Evolutionary conservation across 2,329 filamentous ascomycete genomes (phyloP).

Genomic region (Neonectria punicea): DNA sequence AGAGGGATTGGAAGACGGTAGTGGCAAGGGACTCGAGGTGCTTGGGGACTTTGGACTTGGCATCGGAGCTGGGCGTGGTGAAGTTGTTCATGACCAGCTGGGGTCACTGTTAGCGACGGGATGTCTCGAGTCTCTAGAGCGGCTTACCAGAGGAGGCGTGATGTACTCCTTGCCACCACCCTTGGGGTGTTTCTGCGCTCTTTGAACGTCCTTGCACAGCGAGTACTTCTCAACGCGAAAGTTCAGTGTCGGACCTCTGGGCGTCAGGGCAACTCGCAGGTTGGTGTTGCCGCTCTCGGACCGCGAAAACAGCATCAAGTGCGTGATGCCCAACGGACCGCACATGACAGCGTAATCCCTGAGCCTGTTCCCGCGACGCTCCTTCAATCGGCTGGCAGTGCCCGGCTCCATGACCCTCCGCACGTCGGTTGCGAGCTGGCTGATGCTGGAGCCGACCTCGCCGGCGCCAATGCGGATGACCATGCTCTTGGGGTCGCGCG

Average conservation of each 20-base stretch:
- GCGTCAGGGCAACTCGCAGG: slow-evolving; percentile 85
- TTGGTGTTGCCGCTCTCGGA: slow-evolving; percentile 93
- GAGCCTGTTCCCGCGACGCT: slow-evolving; percentile 87
- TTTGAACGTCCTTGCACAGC: slow-evolving; percentile 88
- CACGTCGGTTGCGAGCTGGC: slow-evolving; percentile 91
- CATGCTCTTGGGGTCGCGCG: slow-evolving; percentile 90
- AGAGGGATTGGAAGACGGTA: slow-evolving; percentile 94
- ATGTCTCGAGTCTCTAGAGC: not conserved
- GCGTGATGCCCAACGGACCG: slow-evolving; percentile 90
- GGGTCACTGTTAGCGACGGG: slow-evolving; percentile 39
- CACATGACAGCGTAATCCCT: slow-evolving; percentile 96
- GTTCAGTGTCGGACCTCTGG: slow-evolving; percentile 90
- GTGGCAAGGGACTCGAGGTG: slow-evolving; percentile 94
- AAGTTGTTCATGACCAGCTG: slow-evolving; percentile 99
- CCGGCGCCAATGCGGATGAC: slow-evolving; percentile 96
- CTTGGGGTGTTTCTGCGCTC: slow-evolving; percentile 83
- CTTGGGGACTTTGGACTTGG: slow-evolving; percentile 80
- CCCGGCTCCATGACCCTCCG: slow-evolving; percentile 95
- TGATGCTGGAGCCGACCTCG: slow-evolving; percentile 90
- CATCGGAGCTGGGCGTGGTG: slow-evolving; percentile 69
- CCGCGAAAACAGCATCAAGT: slow-evolving; percentile 91
- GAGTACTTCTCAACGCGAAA: slow-evolving; percentile 97
- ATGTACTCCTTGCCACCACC: slow-evolving; percentile 87
- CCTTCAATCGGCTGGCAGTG: slow-evolving; percentile 88
- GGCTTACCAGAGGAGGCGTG: slow-evolving; percentile 79